Base-by-base conservation (phyloP, 2,329 filamentous ascomycete species). In the Neocucurbitaria cava region DNA sequence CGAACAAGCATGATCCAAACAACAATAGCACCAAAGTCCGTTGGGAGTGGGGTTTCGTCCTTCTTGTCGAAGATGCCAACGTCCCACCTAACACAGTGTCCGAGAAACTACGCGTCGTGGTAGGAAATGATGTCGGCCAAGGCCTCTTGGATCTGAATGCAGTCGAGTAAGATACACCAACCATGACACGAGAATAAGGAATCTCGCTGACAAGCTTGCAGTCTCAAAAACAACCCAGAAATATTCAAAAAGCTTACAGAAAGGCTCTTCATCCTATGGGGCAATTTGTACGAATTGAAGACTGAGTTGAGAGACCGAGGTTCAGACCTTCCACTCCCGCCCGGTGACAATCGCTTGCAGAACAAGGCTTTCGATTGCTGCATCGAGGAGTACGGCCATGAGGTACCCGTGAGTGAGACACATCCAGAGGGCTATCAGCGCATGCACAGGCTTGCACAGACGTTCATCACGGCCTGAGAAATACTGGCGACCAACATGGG, bases 1-100 rank as follows among this genome's bases (percentile, higher is more conserved):
- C 73, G 7, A 57, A 61, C 18, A 82, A 87, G 24, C 83, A 51
- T 41, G 36, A 40, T 8, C 31, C 35, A 1, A 40, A 3, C 5
- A 49, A 77, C 41, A 82, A 83, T 28, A 43, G 72, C 3, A 18
- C 13, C 1, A 59, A 77, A 45, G 82, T 84, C 31, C 49, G 73
- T 7, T 96, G 91, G 90, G 87, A 95, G 73, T 97, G 93, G 93
- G 83, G 85, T 13, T 97, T 97, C 74, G 85, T 85, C 20, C 81
- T 98, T 21, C 81, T 89, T 11, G 84, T 97, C 1, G 90, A 96
- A 74, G 90, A 93, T 60, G 87, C 84, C 0, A 72, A 77, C 21
- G 35, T 66, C 9, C 56, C 67, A 7, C 56, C 61, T 4, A 62
- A 28, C 69, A 77, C 40, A 30, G 53, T 56, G 2, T 61, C 67